These are phyloP conservation scores for Trifolium repens DNA, from an alignment of 306 rosid species.

Conservation along the genomic window DNA sequence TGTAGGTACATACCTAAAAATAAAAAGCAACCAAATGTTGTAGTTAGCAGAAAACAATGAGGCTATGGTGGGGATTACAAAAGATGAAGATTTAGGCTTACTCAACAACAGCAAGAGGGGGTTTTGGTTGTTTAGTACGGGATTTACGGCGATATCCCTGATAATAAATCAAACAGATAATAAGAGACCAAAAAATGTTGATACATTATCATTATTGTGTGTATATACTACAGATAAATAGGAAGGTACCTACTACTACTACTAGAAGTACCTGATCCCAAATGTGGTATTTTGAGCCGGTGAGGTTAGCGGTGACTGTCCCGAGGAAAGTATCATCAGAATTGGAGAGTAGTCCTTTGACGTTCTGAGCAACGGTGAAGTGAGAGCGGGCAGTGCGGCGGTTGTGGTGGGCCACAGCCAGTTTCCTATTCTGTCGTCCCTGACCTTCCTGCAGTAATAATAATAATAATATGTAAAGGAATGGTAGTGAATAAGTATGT, in stretches of 20 bases:
- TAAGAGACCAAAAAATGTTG: no score
- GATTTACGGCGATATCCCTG: slow-evolving; percentile 53
- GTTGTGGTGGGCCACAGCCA: slow-evolving; percentile 75
- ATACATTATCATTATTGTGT: no score
- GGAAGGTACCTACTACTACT: slow-evolving; percentile 37
- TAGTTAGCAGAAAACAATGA: background rate
- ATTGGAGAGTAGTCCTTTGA: slow-evolving; percentile 60
- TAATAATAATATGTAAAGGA: background rate
- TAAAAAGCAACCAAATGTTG: background rate
- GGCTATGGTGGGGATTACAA: background rate
- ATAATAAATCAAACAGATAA: background rate
- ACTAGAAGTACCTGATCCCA: slow-evolving; percentile 68
- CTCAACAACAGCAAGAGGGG: slow-evolving; percentile 74
- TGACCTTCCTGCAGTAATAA: slow-evolving; percentile 68
- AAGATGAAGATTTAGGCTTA: slow-evolving; percentile 41
- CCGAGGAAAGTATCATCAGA: slow-evolving; percentile 78
- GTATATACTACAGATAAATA: background rate
- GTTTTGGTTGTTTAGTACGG: slow-evolving; percentile 49
- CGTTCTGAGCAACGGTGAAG: slow-evolving; percentile 65
- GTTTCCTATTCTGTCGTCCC: slow-evolving; percentile 85
- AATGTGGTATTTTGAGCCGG: slow-evolving; percentile 82
- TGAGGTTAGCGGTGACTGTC: slow-evolving; percentile 69
- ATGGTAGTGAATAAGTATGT: background rate
- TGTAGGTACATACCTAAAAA: slow-evolving; percentile 73
- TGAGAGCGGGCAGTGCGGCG: slow-evolving; percentile 71